A percentile compares a stretch with the other conserved stretches of the same genome.
phyloP scores from a whole-genome alignment of 352 stramenopile genomes.

The Pythium aphanidermatum region DNA sequence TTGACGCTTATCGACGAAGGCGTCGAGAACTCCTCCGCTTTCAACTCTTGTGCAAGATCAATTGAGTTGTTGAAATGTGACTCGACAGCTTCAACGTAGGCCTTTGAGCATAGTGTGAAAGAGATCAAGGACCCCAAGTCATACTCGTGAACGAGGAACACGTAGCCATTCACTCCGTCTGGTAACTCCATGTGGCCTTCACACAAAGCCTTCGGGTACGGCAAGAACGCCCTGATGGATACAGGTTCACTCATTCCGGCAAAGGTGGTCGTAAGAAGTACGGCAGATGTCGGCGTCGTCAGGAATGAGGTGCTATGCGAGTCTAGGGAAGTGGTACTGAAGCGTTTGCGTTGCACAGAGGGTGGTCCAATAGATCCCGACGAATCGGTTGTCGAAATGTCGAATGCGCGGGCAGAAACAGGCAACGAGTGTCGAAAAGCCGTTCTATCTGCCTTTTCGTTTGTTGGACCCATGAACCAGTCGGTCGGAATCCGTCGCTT shows the following conservation, averaged over 20 bases:
- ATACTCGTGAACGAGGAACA: conserved; percentile 77
- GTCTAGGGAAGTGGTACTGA: conserved; percentile 4
- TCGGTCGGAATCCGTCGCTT: conserved; percentile 71
- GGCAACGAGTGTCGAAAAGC: conserved; percentile 20
- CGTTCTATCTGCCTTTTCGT: conserved; percentile 18
- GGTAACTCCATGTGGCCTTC: conserved; percentile 74
- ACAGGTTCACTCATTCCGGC: conserved; percentile 16
- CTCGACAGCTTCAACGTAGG: conserved; percentile 69
- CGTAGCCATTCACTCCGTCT: conserved; percentile 62
- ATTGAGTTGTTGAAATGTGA: conserved; percentile 48
- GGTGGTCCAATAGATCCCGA: not conserved
- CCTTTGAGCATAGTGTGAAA: conserved; percentile 68
- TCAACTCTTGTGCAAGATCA: conserved; percentile 45
- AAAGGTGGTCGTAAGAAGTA: conserved; percentile 11
- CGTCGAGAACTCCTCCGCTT: conserved; percentile 17
- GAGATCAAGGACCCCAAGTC: conserved; percentile 78
- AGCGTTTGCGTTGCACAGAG: not conserved
- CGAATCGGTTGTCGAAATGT: conserved; percentile 1
- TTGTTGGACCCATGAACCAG: conserved; percentile 58
- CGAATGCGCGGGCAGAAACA: conserved; percentile 10
- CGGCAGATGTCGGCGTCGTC: not conserved
- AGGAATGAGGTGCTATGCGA: conserved; percentile 9
- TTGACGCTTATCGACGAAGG: conserved; percentile 5
- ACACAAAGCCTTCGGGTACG: conserved; percentile 35
- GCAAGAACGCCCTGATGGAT: conserved; percentile 26